Conservation (phyloP, 2,329 filamentous ascomycete genomes). For the Verticillium zaregamsianum region DNA sequence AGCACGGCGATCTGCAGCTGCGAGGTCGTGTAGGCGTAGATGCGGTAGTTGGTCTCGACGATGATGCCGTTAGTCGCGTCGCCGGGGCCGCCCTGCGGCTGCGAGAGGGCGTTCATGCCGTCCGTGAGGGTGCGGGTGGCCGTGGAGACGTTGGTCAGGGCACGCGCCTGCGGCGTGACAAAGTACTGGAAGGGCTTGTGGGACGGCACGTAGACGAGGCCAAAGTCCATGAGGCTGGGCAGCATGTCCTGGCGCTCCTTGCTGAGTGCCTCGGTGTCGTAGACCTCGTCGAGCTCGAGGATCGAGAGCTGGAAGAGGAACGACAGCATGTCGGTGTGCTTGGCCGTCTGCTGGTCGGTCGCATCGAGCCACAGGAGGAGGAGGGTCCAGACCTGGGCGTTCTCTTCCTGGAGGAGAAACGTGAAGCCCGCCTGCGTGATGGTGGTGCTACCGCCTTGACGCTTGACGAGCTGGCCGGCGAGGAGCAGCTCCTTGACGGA, state of each 20-base stretch:
- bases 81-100: slow-evolving; percentile 30
- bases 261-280: slow-evolving; percentile 80
- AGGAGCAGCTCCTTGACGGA: slow-evolving; percentile 83
- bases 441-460: slow-evolving; percentile 31
- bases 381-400: slow-evolving; percentile 95
- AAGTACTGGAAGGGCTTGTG: slow-evolving; percentile 65
- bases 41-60: slow-evolving; percentile 94
- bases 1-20: slow-evolving; percentile 93
- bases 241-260: slow-evolving; percentile 82
- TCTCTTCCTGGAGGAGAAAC: slow-evolving; percentile 90
- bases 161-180: slow-evolving; percentile 90
- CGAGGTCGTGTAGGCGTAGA: slow-evolving; percentile 95
- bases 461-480: slow-evolving; percentile 74
- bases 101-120: slow-evolving; percentile 63
- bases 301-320: slow-evolving; percentile 96
- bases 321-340: slow-evolving; percentile 88
- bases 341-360: slow-evolving; percentile 58
- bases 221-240: slow-evolving; percentile 86
- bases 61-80: slow-evolving; percentile 55
- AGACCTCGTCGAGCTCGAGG: slow-evolving; percentile 85
- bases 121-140: slow-evolving; percentile 67
- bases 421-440: slow-evolving; percentile 95
- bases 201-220: slow-evolving; percentile 73
- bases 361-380: slow-evolving; percentile 90
- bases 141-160: slow-evolving; percentile 71